Percentiles rank a stretch among this genome's conserved stretches.
These are phyloP conservation scores for Cystobasidium onofrii DNA, from an alignment of 768 basidiomycete species.

Conservation along the genomic window DNA sequence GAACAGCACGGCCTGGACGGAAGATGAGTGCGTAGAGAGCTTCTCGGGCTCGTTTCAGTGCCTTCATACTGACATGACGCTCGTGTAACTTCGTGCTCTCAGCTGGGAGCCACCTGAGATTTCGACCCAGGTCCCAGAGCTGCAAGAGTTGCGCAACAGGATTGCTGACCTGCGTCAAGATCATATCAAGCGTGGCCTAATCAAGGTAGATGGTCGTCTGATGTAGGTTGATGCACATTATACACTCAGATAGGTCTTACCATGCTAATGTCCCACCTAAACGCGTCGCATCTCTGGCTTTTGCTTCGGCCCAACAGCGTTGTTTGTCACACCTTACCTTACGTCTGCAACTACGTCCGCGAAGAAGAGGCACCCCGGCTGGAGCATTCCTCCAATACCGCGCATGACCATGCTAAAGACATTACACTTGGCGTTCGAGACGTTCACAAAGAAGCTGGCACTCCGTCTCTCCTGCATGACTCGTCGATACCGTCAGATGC, in stretches of 20 bases:
- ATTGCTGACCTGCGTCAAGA: slow-evolving; percentile 54
- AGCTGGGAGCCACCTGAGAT: slow-evolving; percentile 28
- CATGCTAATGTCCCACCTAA: not conserved
- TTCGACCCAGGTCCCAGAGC: slow-evolving; percentile 39
- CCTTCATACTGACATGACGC: not conserved
- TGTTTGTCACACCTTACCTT: slow-evolving; percentile 33
- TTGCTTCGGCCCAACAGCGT: not conserved
- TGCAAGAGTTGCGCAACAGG: slow-evolving; percentile 63
- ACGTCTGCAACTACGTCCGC: slow-evolving; percentile 29
- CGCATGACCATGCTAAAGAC: not conserved
- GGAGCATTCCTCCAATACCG: not conserved
- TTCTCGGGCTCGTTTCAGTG: not conserved
- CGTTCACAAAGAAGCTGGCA: not conserved
- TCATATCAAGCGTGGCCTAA: not conserved
- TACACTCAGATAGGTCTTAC: no score
- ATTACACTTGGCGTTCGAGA: not conserved
- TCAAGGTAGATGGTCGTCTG: not conserved
- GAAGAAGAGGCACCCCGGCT: slow-evolving; percentile 2
- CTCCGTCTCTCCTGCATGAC: not conserved
- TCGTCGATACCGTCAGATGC: not conserved
- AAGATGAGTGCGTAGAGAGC: slow-evolving; percentile 17
- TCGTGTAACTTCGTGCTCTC: not conserved
- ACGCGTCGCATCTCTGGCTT: not conserved
- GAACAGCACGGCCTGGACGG: slow-evolving; percentile 9
- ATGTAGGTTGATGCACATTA: slow-evolving; percentile 2